Base-by-base conservation (phyloP, 768 basidiomycete species). In the Epithele typhae region DNA sequence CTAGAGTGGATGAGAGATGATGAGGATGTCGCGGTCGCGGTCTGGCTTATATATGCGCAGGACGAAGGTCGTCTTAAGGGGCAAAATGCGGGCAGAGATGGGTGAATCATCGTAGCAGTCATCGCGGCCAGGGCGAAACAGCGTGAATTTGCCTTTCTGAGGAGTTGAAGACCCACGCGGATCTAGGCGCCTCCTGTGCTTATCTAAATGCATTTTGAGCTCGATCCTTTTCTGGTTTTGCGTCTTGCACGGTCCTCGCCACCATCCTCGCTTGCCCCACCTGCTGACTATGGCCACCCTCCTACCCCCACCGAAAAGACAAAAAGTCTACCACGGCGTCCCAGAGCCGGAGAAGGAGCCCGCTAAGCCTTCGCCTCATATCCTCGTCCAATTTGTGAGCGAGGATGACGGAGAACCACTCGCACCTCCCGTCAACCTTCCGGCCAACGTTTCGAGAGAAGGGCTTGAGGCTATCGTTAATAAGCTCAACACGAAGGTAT, bases 321-420 rank as follows among this genome's bases (percentile, higher is more conserved):
- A 81, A 62, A 93, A 94, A 65, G 72, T 82, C 33, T 85, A 88
- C 64, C 82, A 91, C 56, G 87, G 84, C 4, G 66, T 84, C 15
- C 77, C 81, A 52, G 79, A 81, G 50, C 84, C 85, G 22, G 78
- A 72, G 30, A 73, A 72, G 49, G 77, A 80, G 46, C 62, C 66
- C 4, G 56, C 64, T 14, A 63, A 66, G 49, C 66, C 68, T 9
- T 73, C 81, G 1, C 81, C 84, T 0, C 83, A 84, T 52, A 70
- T 98, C 46, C 77, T 97, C 14, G 92, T 96, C 18, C 92, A 95
- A 59, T 97, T 98, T 63, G 83, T 93, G 22, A 87, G 86, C 3
- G 90, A 94, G 48, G 86, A 93, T 41, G 87, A 94, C 64, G 92
- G 84, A 0, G 69, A 72, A 47, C 68, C 81, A 3, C 71, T 98